Evolutionary conservation across 306 rosid species (phyloP).

Genomic region (Sophora flavescens): DNA sequence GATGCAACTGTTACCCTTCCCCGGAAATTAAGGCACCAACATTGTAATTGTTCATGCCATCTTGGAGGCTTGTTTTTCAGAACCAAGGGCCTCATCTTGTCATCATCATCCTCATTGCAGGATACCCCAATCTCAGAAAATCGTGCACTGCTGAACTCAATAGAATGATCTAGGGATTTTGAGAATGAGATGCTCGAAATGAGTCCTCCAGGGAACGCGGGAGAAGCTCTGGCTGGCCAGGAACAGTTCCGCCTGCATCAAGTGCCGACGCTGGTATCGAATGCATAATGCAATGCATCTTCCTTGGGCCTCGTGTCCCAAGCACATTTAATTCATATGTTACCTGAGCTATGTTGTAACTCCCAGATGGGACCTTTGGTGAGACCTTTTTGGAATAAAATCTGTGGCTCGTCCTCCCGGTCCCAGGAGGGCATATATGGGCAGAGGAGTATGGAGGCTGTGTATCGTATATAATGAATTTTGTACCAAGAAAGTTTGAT

Average conservation of each 20-base stretch:
- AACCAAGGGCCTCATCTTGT: constrained; percentile 68
- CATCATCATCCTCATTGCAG: constrained; percentile 59
- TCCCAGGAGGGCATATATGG: constrained; percentile 70
- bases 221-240: constrained; percentile 80
- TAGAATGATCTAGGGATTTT: constrained; percentile 69
- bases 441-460: constrained; percentile 78
- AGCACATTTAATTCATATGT: constrained; percentile 88
- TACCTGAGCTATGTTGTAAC: constrained; percentile 91
- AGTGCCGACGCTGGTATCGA: constrained; percentile 84
- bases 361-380: constrained; percentile 92
- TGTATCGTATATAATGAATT: constrained; percentile 83
- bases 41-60: constrained; percentile 90
- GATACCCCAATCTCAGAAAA: constrained; percentile 74
- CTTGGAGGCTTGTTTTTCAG: constrained; percentile 93
- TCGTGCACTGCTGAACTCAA: constrained; percentile 81
- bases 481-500: constrained; percentile 95
- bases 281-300: constrained; percentile 93
- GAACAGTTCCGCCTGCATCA: constrained; percentile 76
- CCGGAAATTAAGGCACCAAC: constrained; percentile 91
- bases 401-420: constrained; percentile 79
- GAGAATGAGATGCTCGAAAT: constrained; percentile 81
- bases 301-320: constrained; percentile 94
- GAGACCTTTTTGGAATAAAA: constrained; percentile 91
- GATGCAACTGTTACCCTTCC: constrained; percentile 90
- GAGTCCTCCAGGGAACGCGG: constrained; percentile 74